Conservation (phyloP, 169 alveolate species). For the Eimeria zaria region DNA sequence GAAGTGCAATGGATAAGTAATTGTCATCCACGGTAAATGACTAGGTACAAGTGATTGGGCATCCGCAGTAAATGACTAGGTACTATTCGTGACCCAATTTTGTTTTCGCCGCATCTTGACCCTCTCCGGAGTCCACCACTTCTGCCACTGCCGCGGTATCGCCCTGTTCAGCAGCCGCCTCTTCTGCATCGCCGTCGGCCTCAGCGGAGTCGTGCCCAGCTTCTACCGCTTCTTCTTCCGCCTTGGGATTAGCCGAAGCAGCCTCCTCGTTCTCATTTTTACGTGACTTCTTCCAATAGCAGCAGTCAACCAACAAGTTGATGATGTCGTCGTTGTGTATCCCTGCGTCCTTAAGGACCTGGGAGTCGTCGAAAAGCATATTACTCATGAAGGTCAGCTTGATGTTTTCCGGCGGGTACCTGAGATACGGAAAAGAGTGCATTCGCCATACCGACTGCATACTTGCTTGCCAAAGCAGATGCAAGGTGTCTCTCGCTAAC, state of each 20-base stretch:
- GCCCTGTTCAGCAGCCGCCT: conserved; percentile 13
- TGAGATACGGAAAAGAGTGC: background rate
- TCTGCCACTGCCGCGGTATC: background rate
- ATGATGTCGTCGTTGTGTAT: conserved; percentile 62
- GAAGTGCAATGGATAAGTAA: background rate
- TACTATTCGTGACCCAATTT: background rate
- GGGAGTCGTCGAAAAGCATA: conserved; percentile 74
- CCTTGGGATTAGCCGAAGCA: conserved; percentile 12
- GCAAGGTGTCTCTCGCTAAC: background rate
- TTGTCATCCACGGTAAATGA: background rate
- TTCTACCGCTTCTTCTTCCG: conserved; percentile 8
- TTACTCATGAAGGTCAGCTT: conserved; percentile 36
- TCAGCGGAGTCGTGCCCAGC: conserved; percentile 36
- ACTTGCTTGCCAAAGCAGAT: background rate
- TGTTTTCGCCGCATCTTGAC: background rate
- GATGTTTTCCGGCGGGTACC: conserved; percentile 71
- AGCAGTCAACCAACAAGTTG: conserved; percentile 60
- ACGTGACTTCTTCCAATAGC: conserved; percentile 63
- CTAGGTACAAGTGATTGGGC: background rate
- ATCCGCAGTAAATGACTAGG: background rate
- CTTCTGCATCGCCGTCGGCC: conserved; percentile 35
- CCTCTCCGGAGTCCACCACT: background rate
- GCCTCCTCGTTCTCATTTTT: background rate
- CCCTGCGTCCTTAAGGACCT: conserved; percentile 62
- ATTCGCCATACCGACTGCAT: background rate